These are phyloP conservation scores for Aureobasidium sp. DNA, from an alignment of 2,329 filamentous ascomycete genomes.

Conservation along the genomic window DNA sequence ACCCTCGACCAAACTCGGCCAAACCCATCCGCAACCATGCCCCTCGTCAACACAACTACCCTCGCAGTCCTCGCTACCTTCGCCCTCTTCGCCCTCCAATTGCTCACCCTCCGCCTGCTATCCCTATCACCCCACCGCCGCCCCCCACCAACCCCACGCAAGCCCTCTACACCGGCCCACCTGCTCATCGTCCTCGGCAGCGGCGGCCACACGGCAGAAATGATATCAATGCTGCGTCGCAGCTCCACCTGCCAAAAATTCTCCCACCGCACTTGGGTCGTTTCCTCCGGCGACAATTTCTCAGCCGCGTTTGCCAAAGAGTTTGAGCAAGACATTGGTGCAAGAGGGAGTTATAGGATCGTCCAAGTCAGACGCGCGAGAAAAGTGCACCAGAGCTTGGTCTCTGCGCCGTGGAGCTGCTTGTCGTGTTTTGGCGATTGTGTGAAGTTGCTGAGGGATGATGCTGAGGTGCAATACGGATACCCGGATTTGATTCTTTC, in stretches of 20 bases:
- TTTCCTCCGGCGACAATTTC: constrained; percentile 68
- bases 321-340: constrained; percentile 48
- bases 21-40: neutral
- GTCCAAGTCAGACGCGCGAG: constrained; percentile 68
- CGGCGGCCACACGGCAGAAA: constrained; percentile 90
- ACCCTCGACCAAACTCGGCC: neutral
- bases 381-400: constrained; percentile 70
- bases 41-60: constrained; percentile 4
- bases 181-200: constrained; percentile 80
- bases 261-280: constrained; percentile 70
- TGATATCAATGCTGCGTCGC: constrained; percentile 73
- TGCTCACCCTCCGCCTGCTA: constrained; percentile 33
- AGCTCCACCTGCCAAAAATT: constrained; percentile 40
- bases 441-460: constrained; percentile 2
- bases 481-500: constrained; percentile 73
- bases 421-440: constrained; percentile 51
- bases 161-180: constrained; percentile 43
- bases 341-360: constrained; percentile 49
- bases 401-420: constrained; percentile 64
- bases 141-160: constrained; percentile 23
- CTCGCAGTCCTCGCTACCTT: constrained; percentile 29
- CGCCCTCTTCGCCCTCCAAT: constrained; percentile 30
- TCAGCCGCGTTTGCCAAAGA: constrained; percentile 57
- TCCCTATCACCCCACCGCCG: constrained; percentile 32
- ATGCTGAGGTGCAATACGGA: neutral